A percentile compares a stretch with the other conserved stretches of the same genome.
Evolutionary conservation across 2,329 filamentous ascomycete species (phyloP).

Genomic region (Fusarium sp.): DNA sequence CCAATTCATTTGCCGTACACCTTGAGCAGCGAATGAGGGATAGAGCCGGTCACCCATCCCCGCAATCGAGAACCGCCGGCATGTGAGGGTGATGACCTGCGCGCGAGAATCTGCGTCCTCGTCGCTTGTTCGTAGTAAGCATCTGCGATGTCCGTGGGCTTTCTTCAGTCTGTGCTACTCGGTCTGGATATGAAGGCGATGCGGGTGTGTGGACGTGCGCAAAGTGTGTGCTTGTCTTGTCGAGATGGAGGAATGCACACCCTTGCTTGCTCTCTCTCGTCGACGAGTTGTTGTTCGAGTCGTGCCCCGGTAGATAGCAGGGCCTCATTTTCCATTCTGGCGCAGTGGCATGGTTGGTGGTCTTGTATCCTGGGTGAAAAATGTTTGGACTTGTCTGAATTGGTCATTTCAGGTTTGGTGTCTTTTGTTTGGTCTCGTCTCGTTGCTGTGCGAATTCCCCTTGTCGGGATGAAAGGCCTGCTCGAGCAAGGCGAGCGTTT

Average conservation of each 20-base stretch:
- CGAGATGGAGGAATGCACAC: slow-evolving; percentile 13
- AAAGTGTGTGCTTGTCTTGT: slow-evolving; percentile 11
- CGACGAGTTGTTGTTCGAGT: slow-evolving; percentile 21
- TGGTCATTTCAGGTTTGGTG: slow-evolving; percentile 28
- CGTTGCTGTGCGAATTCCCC: too few species aligned
- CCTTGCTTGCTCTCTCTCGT: slow-evolving; percentile 23
- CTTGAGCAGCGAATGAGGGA: slow-evolving; percentile 26
- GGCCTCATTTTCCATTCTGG: slow-evolving; percentile 21
- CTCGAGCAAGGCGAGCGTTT: slow-evolving; percentile 27
- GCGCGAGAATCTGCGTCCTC: slow-evolving; percentile 14
- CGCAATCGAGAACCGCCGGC: slow-evolving; percentile 19
- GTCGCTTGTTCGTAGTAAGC: slow-evolving; percentile 1
- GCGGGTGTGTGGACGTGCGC: slow-evolving; percentile 29
- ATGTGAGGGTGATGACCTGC: slow-evolving; percentile 39
- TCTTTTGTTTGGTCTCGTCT: slow-evolving; percentile 11
- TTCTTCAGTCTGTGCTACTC: slow-evolving; percentile 32
- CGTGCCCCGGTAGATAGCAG: slow-evolving; percentile 22
- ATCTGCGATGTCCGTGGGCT: slow-evolving; percentile 8
- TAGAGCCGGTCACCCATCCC: slow-evolving; percentile 23
- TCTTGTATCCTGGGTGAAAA: slow-evolving; percentile 23
- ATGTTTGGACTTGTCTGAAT: slow-evolving; percentile 29
- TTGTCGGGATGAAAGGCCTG: slow-evolving; percentile 15
- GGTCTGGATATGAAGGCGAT: slow-evolving; percentile 23
- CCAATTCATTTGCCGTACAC: slow-evolving; percentile 15
- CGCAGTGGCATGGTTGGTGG: slow-evolving; percentile 5